A percentile compares a stretch with the other conserved stretches of the same genome.
These are phyloP conservation scores for Paecilomyces niveus DNA, from an alignment of 2,329 filamentous ascomycete species.

Conservation along the genomic window DNA sequence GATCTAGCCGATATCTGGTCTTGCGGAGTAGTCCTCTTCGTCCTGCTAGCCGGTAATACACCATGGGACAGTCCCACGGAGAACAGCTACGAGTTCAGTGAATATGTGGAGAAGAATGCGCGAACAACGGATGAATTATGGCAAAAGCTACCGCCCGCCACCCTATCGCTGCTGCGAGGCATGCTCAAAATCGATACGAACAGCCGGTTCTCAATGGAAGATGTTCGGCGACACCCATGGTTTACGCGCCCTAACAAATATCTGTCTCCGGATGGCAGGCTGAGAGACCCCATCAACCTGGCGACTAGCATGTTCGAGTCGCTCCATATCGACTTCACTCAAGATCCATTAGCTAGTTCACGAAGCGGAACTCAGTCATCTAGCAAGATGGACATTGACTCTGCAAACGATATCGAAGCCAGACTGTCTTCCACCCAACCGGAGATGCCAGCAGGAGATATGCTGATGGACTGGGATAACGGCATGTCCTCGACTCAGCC, in stretches of 20 bases:
- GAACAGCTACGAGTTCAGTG: slow-evolving; percentile 82
- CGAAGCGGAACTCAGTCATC: slow-evolving; percentile 39
- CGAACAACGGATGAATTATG: slow-evolving; percentile 79
- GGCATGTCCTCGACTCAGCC: slow-evolving; percentile 44
- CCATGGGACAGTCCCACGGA: slow-evolving; percentile 92
- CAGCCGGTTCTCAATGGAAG: slow-evolving; percentile 75
- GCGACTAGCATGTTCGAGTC: slow-evolving; percentile 94
- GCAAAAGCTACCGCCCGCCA: slow-evolving; percentile 65
- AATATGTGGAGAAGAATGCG: slow-evolving; percentile 75
- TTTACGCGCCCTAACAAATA: slow-evolving; percentile 77
- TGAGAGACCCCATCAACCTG: slow-evolving; percentile 71
- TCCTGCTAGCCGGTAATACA: slow-evolving; percentile 89
- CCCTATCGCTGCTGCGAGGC: slow-evolving; percentile 75
- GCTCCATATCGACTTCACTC: slow-evolving; percentile 78
- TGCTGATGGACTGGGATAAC: slow-evolving; percentile 76
- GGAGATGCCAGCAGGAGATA: slow-evolving; percentile 66
- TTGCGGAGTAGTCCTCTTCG: slow-evolving; percentile 95
- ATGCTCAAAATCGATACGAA: slow-evolving; percentile 79
- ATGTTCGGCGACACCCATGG: slow-evolving; percentile 89
- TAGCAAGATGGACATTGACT: slow-evolving; percentile 62
- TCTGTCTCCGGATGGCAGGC: slow-evolving; percentile 64
- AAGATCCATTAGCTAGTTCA: slow-evolving; percentile 51
- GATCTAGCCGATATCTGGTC: slow-evolving; percentile 94
- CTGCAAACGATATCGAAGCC: slow-evolving; percentile 33
- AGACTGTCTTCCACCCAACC: slow-evolving; percentile 77